Evolutionary conservation across 1,284 basidiomycete genomes (phyloP).

Genomic region (Microbotryum saponariae): DNA sequence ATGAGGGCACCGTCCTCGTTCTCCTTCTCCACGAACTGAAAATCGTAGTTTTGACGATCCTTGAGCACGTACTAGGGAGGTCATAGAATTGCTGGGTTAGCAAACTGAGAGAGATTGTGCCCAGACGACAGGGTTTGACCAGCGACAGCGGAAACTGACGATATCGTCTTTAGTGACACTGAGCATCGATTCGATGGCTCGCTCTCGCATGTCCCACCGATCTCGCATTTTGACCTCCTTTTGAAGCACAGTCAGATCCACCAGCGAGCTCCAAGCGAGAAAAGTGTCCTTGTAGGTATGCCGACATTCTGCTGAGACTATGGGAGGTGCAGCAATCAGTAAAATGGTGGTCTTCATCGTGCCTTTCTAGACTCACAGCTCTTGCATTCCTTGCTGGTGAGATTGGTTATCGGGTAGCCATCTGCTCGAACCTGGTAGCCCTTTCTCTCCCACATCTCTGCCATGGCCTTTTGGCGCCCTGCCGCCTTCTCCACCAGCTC

Average conservation of each 20-base stretch:
- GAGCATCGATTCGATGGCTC: slow-evolving; percentile 10
- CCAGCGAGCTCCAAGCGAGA: slow-evolving; percentile 28
- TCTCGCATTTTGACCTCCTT: slow-evolving; percentile 10
- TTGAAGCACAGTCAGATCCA: slow-evolving; percentile 11
- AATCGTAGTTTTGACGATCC: slow-evolving; percentile 21
- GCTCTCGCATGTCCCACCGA: slow-evolving; percentile 31
- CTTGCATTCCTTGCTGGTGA: slow-evolving; percentile 22
- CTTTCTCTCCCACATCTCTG: not conserved
- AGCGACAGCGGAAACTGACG: slow-evolving; percentile 2
- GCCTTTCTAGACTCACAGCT: not conserved
- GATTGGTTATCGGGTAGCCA: slow-evolving; percentile 20
- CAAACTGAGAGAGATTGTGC: not conserved
- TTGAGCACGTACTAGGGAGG: slow-evolving; percentile 16
- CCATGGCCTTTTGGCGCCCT: not conserved
- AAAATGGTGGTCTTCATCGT: not conserved
- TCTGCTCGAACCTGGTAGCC: slow-evolving; percentile 22
- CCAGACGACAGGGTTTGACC: not conserved
- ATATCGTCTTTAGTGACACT: slow-evolving; percentile 10
- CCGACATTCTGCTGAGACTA: slow-evolving; percentile 20
- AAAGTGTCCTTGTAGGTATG: slow-evolving; percentile 30
- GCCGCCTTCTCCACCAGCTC: not conserved
- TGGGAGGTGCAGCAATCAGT: not conserved
- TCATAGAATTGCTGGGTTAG: not conserved
- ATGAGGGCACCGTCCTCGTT: no score
- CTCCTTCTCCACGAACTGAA: not conserved